A percentile compares a stretch with the other conserved stretches of the same genome.
Evolutionary conservation across 768 basidiomycete species (phyloP).

Genomic region (Porphyrellus cyaneotinctus): DNA sequence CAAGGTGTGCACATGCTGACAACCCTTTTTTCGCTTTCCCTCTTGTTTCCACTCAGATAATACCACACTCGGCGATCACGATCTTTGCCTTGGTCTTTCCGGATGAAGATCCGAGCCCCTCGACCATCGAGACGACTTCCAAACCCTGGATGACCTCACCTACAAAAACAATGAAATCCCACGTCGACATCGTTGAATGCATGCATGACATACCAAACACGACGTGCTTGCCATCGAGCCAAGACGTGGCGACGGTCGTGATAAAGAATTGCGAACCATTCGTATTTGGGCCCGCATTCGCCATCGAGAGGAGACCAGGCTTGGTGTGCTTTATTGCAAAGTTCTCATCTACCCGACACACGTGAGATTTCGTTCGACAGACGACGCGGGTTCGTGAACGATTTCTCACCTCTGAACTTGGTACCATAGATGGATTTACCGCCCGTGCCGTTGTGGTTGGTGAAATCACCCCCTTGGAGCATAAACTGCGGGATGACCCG

Average conservation of each 20-base stretch:
- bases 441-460: conserved; percentile 62
- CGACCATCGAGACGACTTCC: background rate
- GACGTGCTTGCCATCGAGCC: conserved; percentile 15
- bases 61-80: background rate
- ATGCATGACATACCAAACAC: conserved; percentile 11
- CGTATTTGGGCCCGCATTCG: conserved; percentile 77
- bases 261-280: conserved; percentile 93
- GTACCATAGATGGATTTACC: conserved; percentile 77
- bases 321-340: conserved; percentile 71
- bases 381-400: too few species aligned
- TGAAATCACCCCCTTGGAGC: conserved; percentile 92
- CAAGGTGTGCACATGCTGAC: background rate
- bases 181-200: background rate
- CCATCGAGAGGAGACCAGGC: conserved; percentile 69
- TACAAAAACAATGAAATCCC: background rate
- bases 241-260: conserved; percentile 63
- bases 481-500: conserved; percentile 83
- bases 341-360: conserved; percentile 74
- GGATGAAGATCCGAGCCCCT: background rate
- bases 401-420: conserved; percentile 60
- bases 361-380: conserved; percentile 4
- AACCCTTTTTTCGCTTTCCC: background rate
- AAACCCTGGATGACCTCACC: conserved; percentile 6
- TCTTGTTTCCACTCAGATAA: background rate
- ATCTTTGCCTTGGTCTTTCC: background rate